Base-by-base conservation (phyloP, 768 basidiomycete genomes). In the Sarcomyxa edulis region DNA sequence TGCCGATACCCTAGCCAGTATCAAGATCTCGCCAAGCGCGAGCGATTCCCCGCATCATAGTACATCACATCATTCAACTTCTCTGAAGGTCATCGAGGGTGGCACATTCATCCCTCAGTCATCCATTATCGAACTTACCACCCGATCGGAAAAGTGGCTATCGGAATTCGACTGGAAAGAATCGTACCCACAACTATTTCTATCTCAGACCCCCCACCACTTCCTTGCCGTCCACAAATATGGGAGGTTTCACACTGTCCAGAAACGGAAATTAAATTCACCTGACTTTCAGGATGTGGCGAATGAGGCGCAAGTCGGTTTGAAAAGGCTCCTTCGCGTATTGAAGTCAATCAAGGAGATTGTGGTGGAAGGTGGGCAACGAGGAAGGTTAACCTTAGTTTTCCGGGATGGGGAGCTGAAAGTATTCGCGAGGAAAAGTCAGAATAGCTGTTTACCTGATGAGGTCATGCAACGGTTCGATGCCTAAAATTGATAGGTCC, bases 161-260 rank as follows among this genome's bases (percentile, higher is more conserved):
- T 42, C 40, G 7, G 48, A 52, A 4, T 62, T 64, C 42, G 63
- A 81, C 48, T 85, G 81, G 81, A 60, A 50, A 20, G 79, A 83
- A 9, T 59, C 64, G 1, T 84, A 77, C 53, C 74, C 78, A 0
- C 84, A 86, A 51, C 58, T 86, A 9, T 80, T 72, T 52, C 69
- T 88, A 39, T 84, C 85, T 5, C 78, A 81, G 51, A 86, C 81
- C 0, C 59, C 69, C 2, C 69, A 76, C 47, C 67, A 78, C 42
- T 78, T 74, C 51, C 59, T 84, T 37, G 84, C 72, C 0, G 58
- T 71, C 28, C 84, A 87, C 52, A 50, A 61, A 10, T 54, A 64
- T 3, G 84, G 84, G 1, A 56, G 27, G 1, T 86, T 87, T 54
- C 48, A 52, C 3, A 53, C 59, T 7, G 59, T 82, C 6, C 59